Conservation (phyloP, 2,329 filamentous ascomycete species). For the Gaeumannomyces sp. region DNA sequence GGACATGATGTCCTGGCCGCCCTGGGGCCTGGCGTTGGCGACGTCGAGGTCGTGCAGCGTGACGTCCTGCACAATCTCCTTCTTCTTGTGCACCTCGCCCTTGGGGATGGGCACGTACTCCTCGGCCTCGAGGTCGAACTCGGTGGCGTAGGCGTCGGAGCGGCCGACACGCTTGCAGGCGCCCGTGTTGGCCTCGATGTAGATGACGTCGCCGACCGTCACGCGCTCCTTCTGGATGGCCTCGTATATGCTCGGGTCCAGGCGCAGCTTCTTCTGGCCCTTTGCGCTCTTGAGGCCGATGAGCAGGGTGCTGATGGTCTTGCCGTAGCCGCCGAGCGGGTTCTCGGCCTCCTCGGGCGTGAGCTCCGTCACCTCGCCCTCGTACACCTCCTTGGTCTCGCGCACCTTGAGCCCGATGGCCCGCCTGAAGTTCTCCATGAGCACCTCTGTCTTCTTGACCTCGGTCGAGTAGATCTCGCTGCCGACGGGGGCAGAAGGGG, state of each 20-base stretch:
- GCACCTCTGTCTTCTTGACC: conserved; percentile 97
- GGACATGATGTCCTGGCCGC: conserved; percentile 98
- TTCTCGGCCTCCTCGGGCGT: conserved; percentile 98
- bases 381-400: conserved; percentile 98
- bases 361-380: conserved; percentile 96
- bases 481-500: conserved; percentile 95
- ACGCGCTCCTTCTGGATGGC: conserved; percentile 98
- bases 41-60: conserved; percentile 95
- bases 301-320: conserved; percentile 92
- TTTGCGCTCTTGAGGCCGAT: conserved; percentile 93
- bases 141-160: conserved; percentile 94
- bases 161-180: conserved; percentile 95
- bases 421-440: conserved; percentile 98
- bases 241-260: conserved; percentile 98
- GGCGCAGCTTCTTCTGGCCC: conserved; percentile 93
- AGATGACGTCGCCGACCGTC: conserved; percentile 93
- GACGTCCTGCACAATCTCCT: conserved; percentile 98
- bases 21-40: conserved; percentile 90
- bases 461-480: conserved; percentile 97
- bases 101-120: conserved; percentile 99
- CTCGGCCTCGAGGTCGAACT: conserved; percentile 97
- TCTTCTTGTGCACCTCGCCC: conserved; percentile 99
- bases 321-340: conserved; percentile 90
- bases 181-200: conserved; percentile 98
- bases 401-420: conserved; percentile 95